Evolutionary conservation across 2,329 filamentous ascomycete species (phyloP).

Genomic region (Fusarium sambucinum): DNA sequence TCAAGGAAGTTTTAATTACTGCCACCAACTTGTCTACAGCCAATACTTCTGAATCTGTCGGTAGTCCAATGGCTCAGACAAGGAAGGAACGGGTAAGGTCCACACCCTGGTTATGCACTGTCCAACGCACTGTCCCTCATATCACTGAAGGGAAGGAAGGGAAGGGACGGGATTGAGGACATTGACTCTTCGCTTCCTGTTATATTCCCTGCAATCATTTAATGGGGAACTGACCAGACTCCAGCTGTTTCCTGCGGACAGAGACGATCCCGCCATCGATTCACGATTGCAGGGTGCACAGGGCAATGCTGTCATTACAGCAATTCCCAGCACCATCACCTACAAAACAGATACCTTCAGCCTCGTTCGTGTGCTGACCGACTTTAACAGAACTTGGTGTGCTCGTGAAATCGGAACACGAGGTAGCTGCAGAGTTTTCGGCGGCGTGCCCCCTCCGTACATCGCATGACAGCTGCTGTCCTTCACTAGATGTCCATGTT

Average conservation of each 20-base stretch:
- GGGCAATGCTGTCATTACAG: slow-evolving; percentile 29
- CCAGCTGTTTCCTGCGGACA: slow-evolving; percentile 27
- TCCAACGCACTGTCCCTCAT: slow-evolving; percentile 27
- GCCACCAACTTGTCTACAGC: neutral
- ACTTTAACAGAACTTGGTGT: slow-evolving; percentile 33
- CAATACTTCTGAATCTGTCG: slow-evolving; percentile 25
- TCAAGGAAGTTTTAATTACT: slow-evolving; percentile 19
- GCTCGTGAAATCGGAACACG: slow-evolving; percentile 31
- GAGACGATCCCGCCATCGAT: slow-evolving; percentile 31
- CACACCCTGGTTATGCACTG: slow-evolving; percentile 33
- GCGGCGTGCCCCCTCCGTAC: slow-evolving; percentile 39
- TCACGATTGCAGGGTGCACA: slow-evolving; percentile 33
- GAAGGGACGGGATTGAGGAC: slow-evolving; percentile 8
- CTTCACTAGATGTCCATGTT: slow-evolving; percentile 8
- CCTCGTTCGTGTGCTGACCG: slow-evolving; percentile 35
- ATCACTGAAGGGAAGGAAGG: slow-evolving; percentile 8
- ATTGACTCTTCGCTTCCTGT: slow-evolving; percentile 23
- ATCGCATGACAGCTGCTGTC: slow-evolving; percentile 35
- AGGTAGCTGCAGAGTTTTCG: slow-evolving; percentile 28
- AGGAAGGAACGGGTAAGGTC: slow-evolving; percentile 28
- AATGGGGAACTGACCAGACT: slow-evolving; percentile 34
- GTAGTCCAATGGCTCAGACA: slow-evolving; percentile 24
- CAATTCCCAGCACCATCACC: slow-evolving; percentile 4
- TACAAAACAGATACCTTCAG: slow-evolving; percentile 18
- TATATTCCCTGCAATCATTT: slow-evolving; percentile 12